Conservation (phyloP, 169 alveolate genomes). For the Plasmodium malariae region DNA sequence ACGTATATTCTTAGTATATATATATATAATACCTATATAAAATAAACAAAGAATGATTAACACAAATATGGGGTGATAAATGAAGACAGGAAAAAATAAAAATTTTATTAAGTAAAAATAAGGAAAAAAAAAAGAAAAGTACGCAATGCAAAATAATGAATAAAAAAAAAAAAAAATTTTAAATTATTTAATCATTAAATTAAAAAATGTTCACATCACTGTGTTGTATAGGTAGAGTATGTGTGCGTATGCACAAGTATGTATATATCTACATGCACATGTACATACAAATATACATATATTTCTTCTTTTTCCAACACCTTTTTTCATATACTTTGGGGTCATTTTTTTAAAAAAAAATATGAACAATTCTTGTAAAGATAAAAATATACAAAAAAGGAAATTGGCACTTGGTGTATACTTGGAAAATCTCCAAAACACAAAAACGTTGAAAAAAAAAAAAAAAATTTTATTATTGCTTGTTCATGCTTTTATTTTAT, state of each 20-base stretch:
- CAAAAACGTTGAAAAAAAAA: not conserved
- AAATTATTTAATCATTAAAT: conserved; percentile 52
- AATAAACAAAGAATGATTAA: conserved; percentile 9
- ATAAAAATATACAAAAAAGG: too few species aligned
- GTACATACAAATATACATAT: conserved; percentile 9
- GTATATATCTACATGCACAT: not conserved
- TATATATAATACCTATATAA: too few species aligned
- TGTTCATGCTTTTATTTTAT: not conserved
- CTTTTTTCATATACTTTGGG: not conserved
- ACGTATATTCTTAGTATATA: too few species aligned
- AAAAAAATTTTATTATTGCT: not conserved
- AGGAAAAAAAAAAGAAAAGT: conserved; percentile 1
- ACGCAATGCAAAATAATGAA: not conserved
- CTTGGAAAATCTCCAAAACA: not conserved
- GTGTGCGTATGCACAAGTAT: conserved; percentile 19
- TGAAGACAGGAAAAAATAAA: conserved; percentile 44
- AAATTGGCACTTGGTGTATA: too few species aligned
- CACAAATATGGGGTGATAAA: conserved; percentile 21
- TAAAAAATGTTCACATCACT: conserved; percentile 25
- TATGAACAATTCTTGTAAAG: not conserved
- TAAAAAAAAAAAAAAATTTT: conserved; percentile 19
- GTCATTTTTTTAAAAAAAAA: not conserved
- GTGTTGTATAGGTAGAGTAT: conserved; percentile 6
- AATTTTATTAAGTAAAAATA: conserved; percentile 11
- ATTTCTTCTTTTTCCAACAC: not conserved